Conservation (phyloP, 306 rosid species). For the Begonia loranthoides region DNA sequence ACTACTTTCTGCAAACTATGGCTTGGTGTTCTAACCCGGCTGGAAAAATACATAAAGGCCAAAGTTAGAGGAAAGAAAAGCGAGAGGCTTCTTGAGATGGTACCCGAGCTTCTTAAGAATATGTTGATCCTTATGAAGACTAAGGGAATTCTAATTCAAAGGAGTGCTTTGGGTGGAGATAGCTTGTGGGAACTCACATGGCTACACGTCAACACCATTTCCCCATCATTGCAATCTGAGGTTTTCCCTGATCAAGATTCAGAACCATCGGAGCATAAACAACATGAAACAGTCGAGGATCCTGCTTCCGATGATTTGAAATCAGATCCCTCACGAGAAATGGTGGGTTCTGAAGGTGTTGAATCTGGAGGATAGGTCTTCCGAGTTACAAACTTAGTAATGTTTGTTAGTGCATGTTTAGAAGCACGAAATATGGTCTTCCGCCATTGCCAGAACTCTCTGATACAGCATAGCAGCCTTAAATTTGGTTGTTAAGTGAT, state of each 20-base stretch:
- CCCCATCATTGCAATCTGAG: slow-evolving; percentile 72
- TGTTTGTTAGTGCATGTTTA: not conserved
- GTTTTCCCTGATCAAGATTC: slow-evolving; percentile 73
- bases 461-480: too few relatives aligned
- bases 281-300: not conserved
- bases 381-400: not conserved
- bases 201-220: slow-evolving; percentile 78
- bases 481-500: too few relatives aligned
- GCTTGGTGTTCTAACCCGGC: slow-evolving; percentile 83
- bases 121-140: slow-evolving; percentile 70
- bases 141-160: slow-evolving; percentile 58
- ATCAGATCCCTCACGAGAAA: not conserved
- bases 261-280: slow-evolving; percentile 14
- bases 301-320: not conserved
- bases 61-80: slow-evolving; percentile 77
- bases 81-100: slow-evolving; percentile 77
- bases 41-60: slow-evolving; percentile 84
- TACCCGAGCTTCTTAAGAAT: slow-evolving; percentile 82
- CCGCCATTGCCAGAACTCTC: too few relatives aligned
- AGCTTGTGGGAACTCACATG: slow-evolving; percentile 97
- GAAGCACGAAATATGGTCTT: not conserved
- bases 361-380: not conserved
- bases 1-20: slow-evolving; percentile 91
- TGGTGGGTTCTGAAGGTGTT: not conserved
- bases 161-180: slow-evolving; percentile 84